phyloP scores from a whole-genome alignment of 768 basidiomycete species.

The Hygrocybe coccinea region DNA sequence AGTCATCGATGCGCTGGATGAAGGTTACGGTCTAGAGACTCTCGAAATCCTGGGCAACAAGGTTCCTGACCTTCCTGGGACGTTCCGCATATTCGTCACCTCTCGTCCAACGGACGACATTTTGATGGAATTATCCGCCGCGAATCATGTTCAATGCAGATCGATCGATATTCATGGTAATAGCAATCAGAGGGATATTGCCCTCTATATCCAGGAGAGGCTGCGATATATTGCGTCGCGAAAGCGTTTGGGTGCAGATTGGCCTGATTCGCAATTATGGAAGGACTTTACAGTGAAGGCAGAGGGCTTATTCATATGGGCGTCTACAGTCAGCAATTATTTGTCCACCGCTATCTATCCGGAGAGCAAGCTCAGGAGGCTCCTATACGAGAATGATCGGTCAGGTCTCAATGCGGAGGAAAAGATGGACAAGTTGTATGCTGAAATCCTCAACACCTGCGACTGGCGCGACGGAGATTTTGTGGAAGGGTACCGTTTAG shows the following conservation, averaged over 20 bases:
- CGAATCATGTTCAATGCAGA: background rate
- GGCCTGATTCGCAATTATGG: background rate
- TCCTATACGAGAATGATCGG: background rate
- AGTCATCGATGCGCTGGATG: constrained; percentile 23
- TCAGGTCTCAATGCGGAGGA: background rate
- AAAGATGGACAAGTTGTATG: constrained; percentile 7
- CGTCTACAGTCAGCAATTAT: constrained; percentile 15
- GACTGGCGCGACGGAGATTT: constrained; percentile 1
- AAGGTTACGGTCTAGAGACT: constrained; percentile 12
- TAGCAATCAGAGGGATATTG: constrained; percentile 7
- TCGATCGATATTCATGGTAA: background rate
- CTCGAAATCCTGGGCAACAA: constrained; percentile 12
- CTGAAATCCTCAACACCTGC: background rate
- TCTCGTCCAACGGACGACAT: constrained; percentile 13
- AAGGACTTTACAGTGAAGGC: constrained; percentile 4
- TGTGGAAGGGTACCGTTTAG: background rate
- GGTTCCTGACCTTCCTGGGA: constrained; percentile 13
- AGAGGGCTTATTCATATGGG: constrained; percentile 22
- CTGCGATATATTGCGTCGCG: constrained; percentile 10
- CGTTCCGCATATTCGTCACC: constrained; percentile 19
- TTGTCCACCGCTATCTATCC: background rate
- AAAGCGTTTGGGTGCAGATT: background rate
- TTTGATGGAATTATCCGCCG: background rate
- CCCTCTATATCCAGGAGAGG: constrained; percentile 9
- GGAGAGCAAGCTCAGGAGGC: background rate